phyloP scores from a whole-genome alignment of 148 eudicot species.

The Linanthus parryae region DNA sequence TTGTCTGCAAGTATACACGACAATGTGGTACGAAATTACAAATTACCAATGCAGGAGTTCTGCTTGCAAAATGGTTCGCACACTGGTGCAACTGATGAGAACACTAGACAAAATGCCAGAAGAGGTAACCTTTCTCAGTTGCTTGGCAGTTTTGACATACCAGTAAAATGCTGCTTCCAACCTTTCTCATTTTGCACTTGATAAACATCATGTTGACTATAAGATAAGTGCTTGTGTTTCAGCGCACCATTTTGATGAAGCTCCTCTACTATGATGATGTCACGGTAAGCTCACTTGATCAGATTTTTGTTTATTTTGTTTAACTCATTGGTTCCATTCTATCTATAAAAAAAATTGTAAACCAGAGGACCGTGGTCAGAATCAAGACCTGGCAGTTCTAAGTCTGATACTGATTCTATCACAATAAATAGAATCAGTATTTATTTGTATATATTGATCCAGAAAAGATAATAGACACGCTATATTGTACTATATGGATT shows the following conservation, averaged over 20 bases:
- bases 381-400: too few species aligned
- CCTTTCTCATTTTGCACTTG: background rate
- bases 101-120: slow-evolving; percentile 95
- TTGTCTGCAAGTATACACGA: background rate
- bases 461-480: too few species aligned
- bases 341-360: too few species aligned
- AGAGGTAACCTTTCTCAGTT: slow-evolving; percentile 59
- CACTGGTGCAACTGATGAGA: slow-evolving; percentile 89
- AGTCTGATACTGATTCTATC: too few species aligned
- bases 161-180: slow-evolving; percentile 1
- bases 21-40: background rate
- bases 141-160: slow-evolving; percentile 1
- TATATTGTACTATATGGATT: too few species aligned
- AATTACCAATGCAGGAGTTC: slow-evolving; percentile 59
- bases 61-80: slow-evolving; percentile 95
- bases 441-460: too few species aligned
- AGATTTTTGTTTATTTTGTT: background rate
- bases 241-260: slow-evolving; percentile 96
- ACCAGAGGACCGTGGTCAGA: too few species aligned
- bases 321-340: too few species aligned
- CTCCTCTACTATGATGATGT: slow-evolving; percentile 87
- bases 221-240: too few species aligned
- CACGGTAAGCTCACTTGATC: slow-evolving; percentile 48
- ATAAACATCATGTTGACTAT: background rate
- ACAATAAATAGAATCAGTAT: too few species aligned